Evolutionary conservation across 805 yeast species (phyloP), one percentile per base, ranked within the genome.

Genomic region (Komagataella phaffii): DNA sequence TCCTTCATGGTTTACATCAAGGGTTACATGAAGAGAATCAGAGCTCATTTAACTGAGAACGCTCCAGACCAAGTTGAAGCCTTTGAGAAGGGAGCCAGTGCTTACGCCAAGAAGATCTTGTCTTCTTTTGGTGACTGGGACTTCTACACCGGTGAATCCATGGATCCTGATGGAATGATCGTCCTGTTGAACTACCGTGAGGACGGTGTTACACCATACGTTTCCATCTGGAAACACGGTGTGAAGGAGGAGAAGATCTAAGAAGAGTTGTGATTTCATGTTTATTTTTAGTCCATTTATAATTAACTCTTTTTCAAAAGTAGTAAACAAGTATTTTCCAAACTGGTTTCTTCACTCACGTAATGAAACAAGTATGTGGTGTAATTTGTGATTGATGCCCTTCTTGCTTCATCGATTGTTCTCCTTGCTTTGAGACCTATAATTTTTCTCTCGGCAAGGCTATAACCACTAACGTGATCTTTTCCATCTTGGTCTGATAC

Each of bases 111-210:
- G 88, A 93, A 93, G 82, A 85, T 93, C 61, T 73, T 93, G 65
- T 85, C 83, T 66, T 85, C 90, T 74, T 93, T 93, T 93, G 85
- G 85, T 70, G 99, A 93, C 83, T 93, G 95, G 95, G 99, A 93
- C 71, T 93, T 93, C 82, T 93, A 75, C 90, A 91, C 96, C 63
- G 98, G 99, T 80, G 98, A 91, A 80, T 86, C 96, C 70, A 93
- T 93, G 99, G 97, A 93, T 83, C 99, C 99, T 73, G 99, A 93
- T 75, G 99, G 85, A 63, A 93, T 93, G 99, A 76, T 93, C 69
- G 88, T 89, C 63, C 82, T 93, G 73, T 86, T 93, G 75, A 93
- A 93, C 95, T 93, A 91, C 89, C 95, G 99, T 78, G 99, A 93
- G 80, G 98, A 93, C 71, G 99, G 99, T 79, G 78, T 83, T 65